phyloP scores from a whole-genome alignment of 257 asterid species.

The Henckelia pumila region DNA sequence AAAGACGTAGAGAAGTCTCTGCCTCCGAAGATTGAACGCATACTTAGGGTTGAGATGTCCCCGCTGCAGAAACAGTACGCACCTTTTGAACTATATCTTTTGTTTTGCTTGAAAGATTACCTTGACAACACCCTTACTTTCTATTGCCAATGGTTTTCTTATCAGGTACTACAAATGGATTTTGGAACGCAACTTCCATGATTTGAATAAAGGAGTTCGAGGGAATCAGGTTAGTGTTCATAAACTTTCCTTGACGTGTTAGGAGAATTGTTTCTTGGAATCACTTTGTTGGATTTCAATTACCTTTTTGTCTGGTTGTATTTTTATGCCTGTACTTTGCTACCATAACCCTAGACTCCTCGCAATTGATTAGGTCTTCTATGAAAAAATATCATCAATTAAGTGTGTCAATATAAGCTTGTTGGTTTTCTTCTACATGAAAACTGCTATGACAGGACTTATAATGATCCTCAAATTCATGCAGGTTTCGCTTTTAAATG shows the following conservation, averaged over 20 bases:
- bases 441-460: constrained; percentile 19
- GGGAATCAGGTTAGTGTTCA: constrained; percentile 79
- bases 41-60: constrained; percentile 99
- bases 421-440: not conserved
- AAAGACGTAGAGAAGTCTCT: constrained; percentile 99
- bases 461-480: constrained; percentile 15
- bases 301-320: constrained; percentile 10
- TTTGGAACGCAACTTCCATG: constrained; percentile 95
- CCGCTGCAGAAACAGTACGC: constrained; percentile 98
- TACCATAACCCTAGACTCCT: not conserved
- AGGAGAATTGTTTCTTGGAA: constrained; percentile 17
- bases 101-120: constrained; percentile 12
- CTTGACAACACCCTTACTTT: not conserved
- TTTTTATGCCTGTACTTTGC: constrained; percentile 20
- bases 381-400: not conserved
- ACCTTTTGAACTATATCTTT: not conserved
- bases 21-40: constrained; percentile 98
- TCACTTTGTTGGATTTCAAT: constrained; percentile 1
- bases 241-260: constrained; percentile 22
- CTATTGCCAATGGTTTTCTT: not conserved
- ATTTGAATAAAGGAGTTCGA: constrained; percentile 97
- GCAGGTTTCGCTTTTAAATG: constrained; percentile 99
- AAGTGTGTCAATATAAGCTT: constrained; percentile 18
- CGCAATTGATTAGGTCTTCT: not conserved
- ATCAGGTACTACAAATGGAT: constrained; percentile 98